Evolutionary conservation across 768 basidiomycete species (phyloP).

Genomic region (Pulveroboletus sp.): DNA sequence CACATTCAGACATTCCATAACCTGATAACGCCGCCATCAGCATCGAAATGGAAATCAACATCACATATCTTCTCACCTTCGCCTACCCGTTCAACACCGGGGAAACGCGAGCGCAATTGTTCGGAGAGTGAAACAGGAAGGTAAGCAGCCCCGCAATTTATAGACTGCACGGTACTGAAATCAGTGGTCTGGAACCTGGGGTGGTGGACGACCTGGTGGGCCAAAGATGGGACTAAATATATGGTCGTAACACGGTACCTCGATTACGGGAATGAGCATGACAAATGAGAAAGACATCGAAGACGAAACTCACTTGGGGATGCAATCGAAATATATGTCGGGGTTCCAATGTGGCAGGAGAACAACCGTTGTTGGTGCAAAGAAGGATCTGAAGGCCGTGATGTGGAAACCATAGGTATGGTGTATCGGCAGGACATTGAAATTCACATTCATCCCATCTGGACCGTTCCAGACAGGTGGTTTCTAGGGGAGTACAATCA

Average conservation of each 20-base stretch:
- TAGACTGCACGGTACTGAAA: slow-evolving; percentile 43
- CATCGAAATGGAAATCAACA: background rate
- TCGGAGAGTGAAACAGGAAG: slow-evolving; percentile 53
- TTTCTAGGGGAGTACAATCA: slow-evolving; percentile 28
- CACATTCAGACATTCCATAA: slow-evolving; percentile 70
- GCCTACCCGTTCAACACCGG: slow-evolving; percentile 30
- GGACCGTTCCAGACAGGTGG: slow-evolving; percentile 38
- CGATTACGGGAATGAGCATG: background rate
- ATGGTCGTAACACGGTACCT: slow-evolving; percentile 59
- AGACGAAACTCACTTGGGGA: slow-evolving; percentile 49
- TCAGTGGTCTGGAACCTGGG: slow-evolving; percentile 44
- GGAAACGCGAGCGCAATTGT: slow-evolving; percentile 37
- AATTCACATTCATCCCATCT: slow-evolving; percentile 42
- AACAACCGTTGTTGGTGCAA: slow-evolving; percentile 46
- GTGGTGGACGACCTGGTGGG: slow-evolving; percentile 62
- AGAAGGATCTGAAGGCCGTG: slow-evolving; percentile 46
- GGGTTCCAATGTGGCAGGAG: slow-evolving; percentile 62
- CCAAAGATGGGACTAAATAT: slow-evolving; percentile 55
- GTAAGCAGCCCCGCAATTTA: slow-evolving; percentile 61
- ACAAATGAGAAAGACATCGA: background rate
- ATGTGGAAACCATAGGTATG: slow-evolving; percentile 62
- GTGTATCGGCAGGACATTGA: slow-evolving; percentile 65
- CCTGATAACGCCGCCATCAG: slow-evolving; percentile 37
- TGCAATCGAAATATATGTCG: slow-evolving; percentile 44
- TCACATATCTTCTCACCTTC: slow-evolving; percentile 41